A percentile compares a stretch with the other conserved stretches of the same genome.
phyloP scores from a whole-genome alignment of 306 rosid species.

The Vigna mungo region DNA sequence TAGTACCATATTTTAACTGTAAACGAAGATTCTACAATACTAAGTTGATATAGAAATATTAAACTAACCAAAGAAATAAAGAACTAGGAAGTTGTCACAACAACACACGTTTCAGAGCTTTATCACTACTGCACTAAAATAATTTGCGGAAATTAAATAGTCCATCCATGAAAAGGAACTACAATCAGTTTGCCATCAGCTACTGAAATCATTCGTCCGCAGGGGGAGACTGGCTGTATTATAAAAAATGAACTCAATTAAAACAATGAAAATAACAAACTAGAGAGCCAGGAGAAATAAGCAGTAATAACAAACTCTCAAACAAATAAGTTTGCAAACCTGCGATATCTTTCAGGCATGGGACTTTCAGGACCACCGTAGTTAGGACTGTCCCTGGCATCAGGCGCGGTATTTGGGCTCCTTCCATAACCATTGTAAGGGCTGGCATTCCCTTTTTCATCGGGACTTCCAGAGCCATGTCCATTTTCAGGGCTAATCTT shows the following conservation, averaged over 20 bases:
- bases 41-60: constrained; percentile 19
- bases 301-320: neutral
- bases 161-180: constrained; percentile 30
- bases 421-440: constrained; percentile 67
- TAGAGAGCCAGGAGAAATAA: constrained; percentile 15
- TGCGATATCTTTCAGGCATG: constrained; percentile 69
- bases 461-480: constrained; percentile 57
- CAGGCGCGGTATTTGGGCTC: constrained; percentile 62
- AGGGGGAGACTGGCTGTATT: constrained; percentile 78
- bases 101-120: constrained; percentile 38
- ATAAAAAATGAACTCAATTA: constrained; percentile 3
- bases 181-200: constrained; percentile 36
- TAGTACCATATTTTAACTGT: constrained; percentile 33
- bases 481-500: constrained; percentile 75
- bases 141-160: constrained; percentile 39
- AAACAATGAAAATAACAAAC: neutral
- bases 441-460: constrained; percentile 53
- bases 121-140: constrained; percentile 36
- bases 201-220: constrained; percentile 71
- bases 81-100: constrained; percentile 32
- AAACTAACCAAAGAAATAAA: constrained; percentile 46
- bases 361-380: constrained; percentile 90
- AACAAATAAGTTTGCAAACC: constrained; percentile 56
- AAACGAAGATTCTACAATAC: constrained; percentile 44
- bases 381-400: constrained; percentile 74